Base-by-base conservation (phyloP, 1,139 yeast species). In the Candida albicans region DNA sequence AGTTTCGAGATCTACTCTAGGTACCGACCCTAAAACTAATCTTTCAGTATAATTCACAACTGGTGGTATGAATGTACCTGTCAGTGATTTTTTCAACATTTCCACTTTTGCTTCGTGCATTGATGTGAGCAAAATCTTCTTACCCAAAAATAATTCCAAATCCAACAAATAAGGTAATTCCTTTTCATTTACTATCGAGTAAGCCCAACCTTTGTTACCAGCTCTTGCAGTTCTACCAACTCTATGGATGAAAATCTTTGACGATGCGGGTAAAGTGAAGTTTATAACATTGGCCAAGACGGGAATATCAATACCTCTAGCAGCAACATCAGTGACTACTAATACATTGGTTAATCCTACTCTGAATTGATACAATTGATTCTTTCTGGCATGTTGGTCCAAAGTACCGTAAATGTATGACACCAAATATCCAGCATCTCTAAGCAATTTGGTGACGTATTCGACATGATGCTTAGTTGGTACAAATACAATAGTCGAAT, bases 211-310 rank as follows among this genome's bases (percentile, higher is more conserved):
- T 54, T 81, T 82, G 59, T 90, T 85, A 62, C 99, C 99, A 9
- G 99, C 99, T 77, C 99, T 86, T 11, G 99, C 99, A 37, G 99
- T 93, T 77, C 99, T 84, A 65, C 99, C 99, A 42, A 95, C 99
- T 68, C 99, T 82, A 67, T 93, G 99, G 44, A 93, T 81, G 64
- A 93, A 95, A 46, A 91, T 87, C 63, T 95, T 93, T 4, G 97
- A 90, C 2, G 95, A 85, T 0, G 91, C 85, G 4, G 99, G 99
- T 46, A 93, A 73, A 0, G 96, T 82, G 63, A 81, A 91, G 64
- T 93, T 95, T 55, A 93, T 77, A 41, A 93, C 99, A 58, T 93
- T 91, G 11, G 98, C 96, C 60, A 93, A 77, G 48, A 93, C 83
- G 0, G 99, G 99, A 53, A 93, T 89, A 81, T 95, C 99, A 52